Conservation (phyloP, 495 filamentous ascomycete genomes). For the Hypomontagnella monticulosa region DNA sequence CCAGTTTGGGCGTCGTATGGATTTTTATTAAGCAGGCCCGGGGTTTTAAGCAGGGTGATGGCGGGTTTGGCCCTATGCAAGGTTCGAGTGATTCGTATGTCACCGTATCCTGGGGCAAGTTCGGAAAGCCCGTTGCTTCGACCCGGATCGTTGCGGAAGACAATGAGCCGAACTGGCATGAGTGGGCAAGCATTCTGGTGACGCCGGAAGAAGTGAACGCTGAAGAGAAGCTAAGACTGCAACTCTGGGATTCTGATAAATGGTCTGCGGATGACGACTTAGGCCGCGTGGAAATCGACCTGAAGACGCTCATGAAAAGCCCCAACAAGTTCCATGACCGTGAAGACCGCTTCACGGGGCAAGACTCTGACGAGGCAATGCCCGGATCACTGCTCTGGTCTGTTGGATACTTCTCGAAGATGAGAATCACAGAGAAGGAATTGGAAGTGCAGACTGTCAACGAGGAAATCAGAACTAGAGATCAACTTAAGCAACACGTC, state of each 20-base stretch:
- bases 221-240: conserved; percentile 70
- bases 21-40: conserved; percentile 69
- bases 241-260: conserved; percentile 77
- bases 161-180: conserved; percentile 73
- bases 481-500: conserved; percentile 64
- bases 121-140: conserved; percentile 71
- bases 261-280: conserved; percentile 77
- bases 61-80: conserved; percentile 61
- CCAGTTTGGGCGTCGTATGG: conserved; percentile 69
- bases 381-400: conserved; percentile 75
- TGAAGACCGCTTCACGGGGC: conserved; percentile 66
- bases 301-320: conserved; percentile 70
- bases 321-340: conserved; percentile 64
- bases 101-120: conserved; percentile 77
- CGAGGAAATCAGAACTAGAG: conserved; percentile 57
- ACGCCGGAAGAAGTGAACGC: conserved; percentile 76
- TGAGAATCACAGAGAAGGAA: conserved; percentile 63
- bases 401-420: conserved; percentile 75
- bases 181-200: conserved; percentile 71
- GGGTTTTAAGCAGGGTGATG: conserved; percentile 74
- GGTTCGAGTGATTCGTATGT: conserved; percentile 76
- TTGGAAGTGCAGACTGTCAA: conserved; percentile 64
- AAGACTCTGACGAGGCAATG: conserved; percentile 70
- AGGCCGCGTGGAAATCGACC: conserved; percentile 70
- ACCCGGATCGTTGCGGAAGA: conserved; percentile 71